A percentile compares a stretch with the other conserved stretches of the same genome.
phyloP scores from a whole-genome alignment of 495 filamentous ascomycete species.

The Podospora pseudopauciseta region DNA sequence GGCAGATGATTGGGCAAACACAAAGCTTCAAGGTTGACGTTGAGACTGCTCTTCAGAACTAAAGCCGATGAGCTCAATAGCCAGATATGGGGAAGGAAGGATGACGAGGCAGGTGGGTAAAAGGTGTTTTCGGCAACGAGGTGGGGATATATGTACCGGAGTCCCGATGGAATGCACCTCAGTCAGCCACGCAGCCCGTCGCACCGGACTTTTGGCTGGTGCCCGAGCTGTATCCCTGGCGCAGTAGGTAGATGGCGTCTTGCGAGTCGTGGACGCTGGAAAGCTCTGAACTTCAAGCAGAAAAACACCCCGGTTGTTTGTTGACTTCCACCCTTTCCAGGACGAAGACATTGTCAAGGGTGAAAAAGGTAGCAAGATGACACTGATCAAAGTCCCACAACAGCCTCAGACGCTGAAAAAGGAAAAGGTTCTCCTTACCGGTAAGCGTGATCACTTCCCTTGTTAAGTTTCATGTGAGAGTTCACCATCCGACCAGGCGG shows the following conservation, averaged over 20 bases:
- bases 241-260: not conserved
- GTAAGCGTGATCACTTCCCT: conserved; percentile 10
- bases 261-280: not conserved
- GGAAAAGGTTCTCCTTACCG: conserved; percentile 32
- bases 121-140: not conserved
- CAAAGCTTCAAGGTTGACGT: not conserved
- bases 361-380: conserved; percentile 6
- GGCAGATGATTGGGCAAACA: not conserved
- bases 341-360: not conserved
- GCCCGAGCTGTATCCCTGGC: not conserved
- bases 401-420: not conserved
- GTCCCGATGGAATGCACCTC: not conserved
- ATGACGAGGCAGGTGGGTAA: not conserved
- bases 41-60: not conserved
- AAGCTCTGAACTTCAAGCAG: not conserved
- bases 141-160: not conserved
- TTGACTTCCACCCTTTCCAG: not conserved
- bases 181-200: not conserved
- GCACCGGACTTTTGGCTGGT: not conserved
- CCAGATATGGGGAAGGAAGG: too few species aligned
- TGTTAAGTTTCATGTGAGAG: not conserved
- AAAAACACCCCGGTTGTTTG: not conserved
- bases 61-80: not conserved
- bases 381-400: not conserved
- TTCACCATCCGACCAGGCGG: conserved; percentile 26